Conservation (phyloP, 2,329 filamentous ascomycete species). For the Gliomastix tumulicola region DNA sequence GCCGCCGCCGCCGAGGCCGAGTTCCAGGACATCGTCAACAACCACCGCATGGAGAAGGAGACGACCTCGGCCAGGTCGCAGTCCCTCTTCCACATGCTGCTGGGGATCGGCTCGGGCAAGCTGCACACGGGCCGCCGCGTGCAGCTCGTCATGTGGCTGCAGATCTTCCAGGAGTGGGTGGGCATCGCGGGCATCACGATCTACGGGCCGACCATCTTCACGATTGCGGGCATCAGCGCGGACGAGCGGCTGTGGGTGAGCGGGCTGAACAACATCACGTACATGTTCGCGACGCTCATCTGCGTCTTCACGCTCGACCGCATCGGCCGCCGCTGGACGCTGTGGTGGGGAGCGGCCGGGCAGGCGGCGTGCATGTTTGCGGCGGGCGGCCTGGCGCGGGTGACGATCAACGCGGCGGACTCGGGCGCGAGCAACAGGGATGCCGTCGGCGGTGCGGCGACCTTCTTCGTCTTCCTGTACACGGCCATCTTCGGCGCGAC, state of each 20-base stretch:
- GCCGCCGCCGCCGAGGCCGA: slow-evolving; percentile 50
- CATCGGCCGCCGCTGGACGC: slow-evolving; percentile 61
- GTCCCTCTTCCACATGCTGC: slow-evolving; percentile 60
- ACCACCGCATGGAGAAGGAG: slow-evolving; percentile 56
- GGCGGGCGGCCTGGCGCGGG: slow-evolving; percentile 53
- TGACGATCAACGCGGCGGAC: slow-evolving; percentile 37
- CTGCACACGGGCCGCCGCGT: slow-evolving; percentile 61
- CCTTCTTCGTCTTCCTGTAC: slow-evolving; percentile 60
- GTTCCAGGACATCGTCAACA: slow-evolving; percentile 60
- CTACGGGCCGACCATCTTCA: slow-evolving; percentile 52
- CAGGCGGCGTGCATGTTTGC: slow-evolving; percentile 63
- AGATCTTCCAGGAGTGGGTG: slow-evolving; percentile 65
- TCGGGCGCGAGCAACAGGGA: slow-evolving; percentile 32
- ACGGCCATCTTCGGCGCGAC: slow-evolving; percentile 32
- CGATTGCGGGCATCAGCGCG: slow-evolving; percentile 58
- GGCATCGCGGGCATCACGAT: slow-evolving; percentile 65
- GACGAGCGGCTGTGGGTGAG: slow-evolving; percentile 57
- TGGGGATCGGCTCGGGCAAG: slow-evolving; percentile 57
- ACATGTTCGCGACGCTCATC: slow-evolving; percentile 58
- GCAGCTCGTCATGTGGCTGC: slow-evolving; percentile 64
- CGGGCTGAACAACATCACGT: slow-evolving; percentile 43
- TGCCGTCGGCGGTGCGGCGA: slow-evolving; percentile 51
- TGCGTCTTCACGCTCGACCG: slow-evolving; percentile 64
- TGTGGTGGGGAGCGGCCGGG: slow-evolving; percentile 60
- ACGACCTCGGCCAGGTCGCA: slow-evolving; percentile 40